Base-by-base conservation (phyloP, 2,329 filamentous ascomycete genomes). In the Tolypocladium amazonense region DNA sequence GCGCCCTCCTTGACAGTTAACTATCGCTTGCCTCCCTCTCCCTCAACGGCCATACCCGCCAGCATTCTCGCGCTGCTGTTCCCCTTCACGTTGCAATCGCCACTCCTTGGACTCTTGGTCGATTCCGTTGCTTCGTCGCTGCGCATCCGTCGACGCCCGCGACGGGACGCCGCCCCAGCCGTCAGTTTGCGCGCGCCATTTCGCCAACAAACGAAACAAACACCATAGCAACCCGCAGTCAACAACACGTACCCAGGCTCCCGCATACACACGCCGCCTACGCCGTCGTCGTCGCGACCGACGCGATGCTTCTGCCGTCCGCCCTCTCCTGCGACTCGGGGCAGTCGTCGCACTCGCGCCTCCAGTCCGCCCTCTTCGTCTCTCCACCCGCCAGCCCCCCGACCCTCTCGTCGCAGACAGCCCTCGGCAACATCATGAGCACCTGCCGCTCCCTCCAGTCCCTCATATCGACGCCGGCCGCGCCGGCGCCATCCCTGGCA, bases 401-500 rank as follows among this genome's bases (percentile, higher is more conserved):
- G 7, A 73, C 76, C 37, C 67, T 75, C 54, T 77, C 76, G 45
- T 70, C 78, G 27, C 74, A 78, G 62, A 73, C 72, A 57, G 73
- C 80, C 25, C 73, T 85, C 64, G 76, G 75, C 68, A 81, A 81
- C 71, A 78, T 87, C 67, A 80, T 84, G 71, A 78, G 75, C 62
- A 81, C 83, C 55, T 87, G 84, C 69, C 83, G 82, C 70, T 82
- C 80, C 6, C 78, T 87, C 0, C 84, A 87, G 67, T 80, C 80
- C 2, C 81, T 86, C 66, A 77, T 86, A 61, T 72, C 77, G 33
- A 65, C 75, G 4, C 73, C 65, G 25, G 65, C 61, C 62, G 61
- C 59, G 59, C 53, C 68, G 58, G 66, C 77, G 57, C 66, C 63
- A 18, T 65, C 67, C 2, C 61, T 66, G 56, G 58, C 65, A 35